Base-by-base conservation (phyloP, 2,329 filamentous ascomycete species). In the Fusarium xylarioides region DNA sequence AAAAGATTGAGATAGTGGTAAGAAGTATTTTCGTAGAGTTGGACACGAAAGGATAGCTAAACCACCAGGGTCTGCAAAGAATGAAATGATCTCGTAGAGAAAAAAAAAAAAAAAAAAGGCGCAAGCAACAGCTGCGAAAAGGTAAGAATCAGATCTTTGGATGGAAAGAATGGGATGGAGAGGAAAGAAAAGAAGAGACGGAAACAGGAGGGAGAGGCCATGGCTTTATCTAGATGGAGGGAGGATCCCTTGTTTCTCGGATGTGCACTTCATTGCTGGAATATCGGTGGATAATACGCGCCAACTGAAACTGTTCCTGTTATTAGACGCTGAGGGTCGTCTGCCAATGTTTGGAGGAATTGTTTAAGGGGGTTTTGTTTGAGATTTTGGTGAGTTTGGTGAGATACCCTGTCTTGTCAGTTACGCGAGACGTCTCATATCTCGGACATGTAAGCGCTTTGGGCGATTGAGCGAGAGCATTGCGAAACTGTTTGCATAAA, bases 41-140 rank as follows among this genome's bases (percentile, higher is more conserved):
- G 50, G 47, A 67, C 43, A 71, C 58, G 62, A 49, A 68, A 50
- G 14, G 15, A 52, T 40, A 49, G 53, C 59, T 54, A 56, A 72
- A 77, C 76, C 76, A 73, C 76, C 76, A 76, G 76, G 76, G 76
- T 64, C 65, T 76, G 74, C 73, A 78, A 71, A 52, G 74, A 78
- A 78, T 76, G 76, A 59, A 76, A 73, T 66, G 55, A 70, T 71
- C 70, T 76, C 75, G 63, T 66, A 69, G 74, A 71, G 62, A 77
- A 65, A 23, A 35, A 77, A 76, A 77, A 70, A 18, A 38, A 77
- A 77, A 77, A 69, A 72, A 77, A 76, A 54, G 75, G 63, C 68
- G 74, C 75, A 77, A 77, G 75, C 75, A 71, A 77, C 75, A 77
- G 75, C 74, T 77, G 75, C 73, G 28, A 47, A 43, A 55, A 40